Base-by-base conservation (phyloP, 2,329 filamentous ascomycete genomes). In the Rhytidhysteron rufulum region DNA sequence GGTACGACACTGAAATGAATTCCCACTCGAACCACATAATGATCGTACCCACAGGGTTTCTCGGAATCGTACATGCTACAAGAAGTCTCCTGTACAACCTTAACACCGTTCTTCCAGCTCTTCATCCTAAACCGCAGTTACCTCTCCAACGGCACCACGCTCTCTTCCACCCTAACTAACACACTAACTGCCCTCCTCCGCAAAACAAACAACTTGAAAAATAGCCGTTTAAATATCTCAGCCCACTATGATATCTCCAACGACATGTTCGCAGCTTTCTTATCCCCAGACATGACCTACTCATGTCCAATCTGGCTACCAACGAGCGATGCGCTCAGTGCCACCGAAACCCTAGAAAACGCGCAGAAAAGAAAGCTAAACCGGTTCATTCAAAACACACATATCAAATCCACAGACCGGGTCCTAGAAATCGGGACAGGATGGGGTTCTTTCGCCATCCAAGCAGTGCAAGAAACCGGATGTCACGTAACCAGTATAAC, bases 171-270 rank as follows among this genome's bases (percentile, higher is more conserved):
- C 34, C 55, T 86, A 21, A 77, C 77, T 2, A 71, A 73, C 5
- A 74, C 77, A 3, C 60, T 85, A 30, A 75, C 79, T 3, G 77
- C 74, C 34, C 57, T 86, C 25, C 49, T 71, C 11, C 60, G 70
- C 34, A 60, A 65, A 32, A 71, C 66, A 32, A 73, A 73, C 53
- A 72, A 69, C 17, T 65, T 73, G 13, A 64, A 66, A 40, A 73
- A 71, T 42, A 77, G 82, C 9, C 44, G 47, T 5, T 68, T 85
- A 31, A 86, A 88, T 55, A 80, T 85, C 38, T 77, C 77, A 2
- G 82, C 83, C 4, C 85, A 88, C 49, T 88, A 88, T 58, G 84
- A 88, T 53, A 85, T 87, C 46, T 82, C 79, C 48, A 88, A 88
- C 54, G 80, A 82, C 42, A 85, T 87, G 80, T 87, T 88, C 52